These are phyloP conservation scores for Ormosia emarginata DNA, from an alignment of 306 rosid species.

Conservation along the genomic window DNA sequence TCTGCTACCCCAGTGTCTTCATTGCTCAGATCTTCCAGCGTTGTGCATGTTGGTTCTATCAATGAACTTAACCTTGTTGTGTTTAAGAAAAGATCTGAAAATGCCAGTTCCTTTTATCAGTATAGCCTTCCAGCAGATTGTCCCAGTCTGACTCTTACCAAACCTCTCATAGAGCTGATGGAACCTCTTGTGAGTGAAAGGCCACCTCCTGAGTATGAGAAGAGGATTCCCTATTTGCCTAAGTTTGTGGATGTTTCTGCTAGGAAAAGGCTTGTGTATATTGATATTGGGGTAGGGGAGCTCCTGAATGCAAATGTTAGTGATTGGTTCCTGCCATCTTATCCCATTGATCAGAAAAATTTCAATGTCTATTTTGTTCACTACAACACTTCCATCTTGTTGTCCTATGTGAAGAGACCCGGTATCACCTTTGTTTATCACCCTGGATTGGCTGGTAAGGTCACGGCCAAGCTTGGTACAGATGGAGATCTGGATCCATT, in stretches of 20 bases:
- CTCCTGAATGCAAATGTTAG: slow-evolving; percentile 44
- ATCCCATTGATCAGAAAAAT: slow-evolving; percentile 58
- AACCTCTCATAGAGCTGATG: slow-evolving; percentile 57
- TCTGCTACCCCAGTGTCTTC: slow-evolving; percentile 86
- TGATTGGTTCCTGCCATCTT: slow-evolving; percentile 64
- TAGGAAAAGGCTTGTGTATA: slow-evolving; percentile 57
- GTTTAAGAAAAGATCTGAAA: slow-evolving; percentile 57
- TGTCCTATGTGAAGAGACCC: slow-evolving; percentile 64
- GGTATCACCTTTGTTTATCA: slow-evolving; percentile 93
- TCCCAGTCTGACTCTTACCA: slow-evolving; percentile 48
- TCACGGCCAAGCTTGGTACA: neutral
- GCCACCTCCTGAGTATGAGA: slow-evolving; percentile 26
- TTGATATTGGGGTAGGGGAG: slow-evolving; percentile 81
- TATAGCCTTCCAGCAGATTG: slow-evolving; percentile 65
- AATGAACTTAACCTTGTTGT: slow-evolving; percentile 60
- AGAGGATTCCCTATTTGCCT: slow-evolving; percentile 50
- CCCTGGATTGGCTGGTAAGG: slow-evolving; percentile 76
- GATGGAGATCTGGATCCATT: slow-evolving; percentile 52
- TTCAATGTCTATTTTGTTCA: slow-evolving; percentile 85
- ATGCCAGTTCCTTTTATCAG: slow-evolving; percentile 43
- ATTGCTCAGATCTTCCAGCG: slow-evolving; percentile 59
- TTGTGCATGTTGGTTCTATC: slow-evolving; percentile 62
- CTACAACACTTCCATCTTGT: slow-evolving; percentile 74
- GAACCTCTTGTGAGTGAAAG: slow-evolving; percentile 63
- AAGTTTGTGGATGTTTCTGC: slow-evolving; percentile 58